These are phyloP conservation scores for Aspergillus udagawae DNA, from an alignment of 2,329 filamentous ascomycete genomes.

Conservation along the genomic window DNA sequence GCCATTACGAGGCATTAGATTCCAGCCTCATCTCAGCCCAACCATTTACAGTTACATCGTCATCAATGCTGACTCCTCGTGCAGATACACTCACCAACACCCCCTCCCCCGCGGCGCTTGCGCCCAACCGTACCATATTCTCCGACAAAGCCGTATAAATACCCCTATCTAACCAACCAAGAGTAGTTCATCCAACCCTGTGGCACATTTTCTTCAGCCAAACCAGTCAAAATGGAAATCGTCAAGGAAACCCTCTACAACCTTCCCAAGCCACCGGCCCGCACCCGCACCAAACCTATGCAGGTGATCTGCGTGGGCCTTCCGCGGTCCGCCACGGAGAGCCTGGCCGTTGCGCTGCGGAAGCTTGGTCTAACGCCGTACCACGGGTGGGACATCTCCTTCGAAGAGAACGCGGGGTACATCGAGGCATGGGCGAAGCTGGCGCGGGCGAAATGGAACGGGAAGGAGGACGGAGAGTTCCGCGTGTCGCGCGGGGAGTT, in stretches of 20 bases:
- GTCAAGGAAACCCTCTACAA: not conserved
- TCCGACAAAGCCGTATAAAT: not conserved
- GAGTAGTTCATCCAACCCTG: not conserved
- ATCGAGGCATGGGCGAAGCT: constrained; percentile 1
- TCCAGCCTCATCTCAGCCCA: no score
- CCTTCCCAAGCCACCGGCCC: constrained; percentile 1
- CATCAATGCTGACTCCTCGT: not conserved
- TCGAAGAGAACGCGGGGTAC: constrained; percentile 7
- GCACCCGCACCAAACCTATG: constrained; percentile 13
- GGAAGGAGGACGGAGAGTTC: constrained; percentile 9
- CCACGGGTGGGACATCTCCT: constrained; percentile 17
- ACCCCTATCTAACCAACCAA: not conserved
- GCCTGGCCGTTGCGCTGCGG: constrained; percentile 18
- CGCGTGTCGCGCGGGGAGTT: constrained; percentile 16
- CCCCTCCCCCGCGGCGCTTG: no score
- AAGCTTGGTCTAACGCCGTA: constrained; percentile 20
- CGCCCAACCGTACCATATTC: not conserved
- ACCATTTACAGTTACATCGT: not conserved
- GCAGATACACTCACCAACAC: not conserved
- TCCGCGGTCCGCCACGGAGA: constrained; percentile 22
- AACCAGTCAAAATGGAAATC: not conserved
- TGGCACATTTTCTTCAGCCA: not conserved
- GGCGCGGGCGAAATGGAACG: constrained; percentile 9
- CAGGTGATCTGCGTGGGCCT: constrained; percentile 22
- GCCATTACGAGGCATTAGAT: not conserved